A percentile compares a stretch with the other conserved stretches of the same genome.
phyloP scores from a whole-genome alignment of 768 basidiomycete genomes.

The Amanita pseudoporphyria region DNA sequence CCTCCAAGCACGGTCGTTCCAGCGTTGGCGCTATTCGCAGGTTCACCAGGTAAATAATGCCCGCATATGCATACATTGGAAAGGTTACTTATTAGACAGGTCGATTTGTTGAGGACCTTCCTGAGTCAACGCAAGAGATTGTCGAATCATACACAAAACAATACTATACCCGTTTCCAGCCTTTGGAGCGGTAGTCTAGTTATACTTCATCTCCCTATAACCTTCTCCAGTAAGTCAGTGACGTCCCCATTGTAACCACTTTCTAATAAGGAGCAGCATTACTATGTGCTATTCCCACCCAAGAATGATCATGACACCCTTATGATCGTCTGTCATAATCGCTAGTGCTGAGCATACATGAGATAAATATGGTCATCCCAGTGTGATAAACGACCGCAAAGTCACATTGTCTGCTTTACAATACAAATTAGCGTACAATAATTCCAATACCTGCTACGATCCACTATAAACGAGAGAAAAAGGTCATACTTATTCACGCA shows the following conservation, averaged over 20 bases:
- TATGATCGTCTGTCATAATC: too few relatives aligned
- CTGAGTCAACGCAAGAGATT: slow-evolving; percentile 91
- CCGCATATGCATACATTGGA: not conserved
- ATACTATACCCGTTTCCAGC: slow-evolving; percentile 77
- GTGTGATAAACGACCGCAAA: too few relatives aligned
- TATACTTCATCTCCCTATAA: too few relatives aligned
- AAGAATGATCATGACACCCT: too few relatives aligned
- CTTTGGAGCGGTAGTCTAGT: slow-evolving; percentile 28
- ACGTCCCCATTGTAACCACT: not conserved
- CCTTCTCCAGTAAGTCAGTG: not conserved
- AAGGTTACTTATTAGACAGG: slow-evolving; percentile 32
- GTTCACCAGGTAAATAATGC: slow-evolving; percentile 68
- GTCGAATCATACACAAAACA: slow-evolving; percentile 81
- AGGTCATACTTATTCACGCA: slow-evolving; percentile 9
- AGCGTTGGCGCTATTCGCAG: slow-evolving; percentile 74
- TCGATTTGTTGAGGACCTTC: slow-evolving; percentile 72
- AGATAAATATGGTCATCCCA: too few relatives aligned
- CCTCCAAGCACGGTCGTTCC: slow-evolving; percentile 92
- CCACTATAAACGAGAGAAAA: too few relatives aligned
- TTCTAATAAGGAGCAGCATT: too few relatives aligned
- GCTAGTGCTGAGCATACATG: too few relatives aligned
- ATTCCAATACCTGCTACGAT: not conserved
- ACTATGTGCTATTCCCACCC: too few relatives aligned
- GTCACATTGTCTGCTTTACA: too few relatives aligned
- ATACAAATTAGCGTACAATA: not conserved